Evolutionary conservation across 305 asterid species (phyloP).

Genomic region (Coffea humblotiana): DNA sequence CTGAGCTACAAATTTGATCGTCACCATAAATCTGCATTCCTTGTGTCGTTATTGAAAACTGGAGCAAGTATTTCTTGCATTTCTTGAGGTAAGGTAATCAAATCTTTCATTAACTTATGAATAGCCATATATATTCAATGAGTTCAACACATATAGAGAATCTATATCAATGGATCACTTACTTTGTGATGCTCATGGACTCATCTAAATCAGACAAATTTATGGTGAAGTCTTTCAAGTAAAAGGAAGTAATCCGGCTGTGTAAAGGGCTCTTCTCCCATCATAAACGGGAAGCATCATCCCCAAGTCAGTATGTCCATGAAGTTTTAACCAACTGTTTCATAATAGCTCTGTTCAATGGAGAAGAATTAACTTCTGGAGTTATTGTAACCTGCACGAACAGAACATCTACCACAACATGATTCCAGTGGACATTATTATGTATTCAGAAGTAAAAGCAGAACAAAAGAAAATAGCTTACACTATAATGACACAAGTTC

Average conservation of each 20-base stretch:
- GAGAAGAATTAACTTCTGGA: conserved; percentile 37
- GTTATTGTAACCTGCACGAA: conserved; percentile 32
- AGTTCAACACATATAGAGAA: background rate
- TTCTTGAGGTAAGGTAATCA: background rate
- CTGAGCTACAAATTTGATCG: conserved; percentile 32
- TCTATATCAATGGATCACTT: background rate
- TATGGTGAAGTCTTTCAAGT: conserved; percentile 31
- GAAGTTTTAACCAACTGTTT: conserved; percentile 36
- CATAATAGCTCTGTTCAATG: conserved; percentile 37
- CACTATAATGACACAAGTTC: conserved; percentile 40
- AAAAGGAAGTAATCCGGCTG: conserved; percentile 41
- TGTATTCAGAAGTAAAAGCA: background rate
- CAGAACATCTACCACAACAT: background rate
- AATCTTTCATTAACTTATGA: background rate
- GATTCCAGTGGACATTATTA: background rate
- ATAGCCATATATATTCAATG: background rate
- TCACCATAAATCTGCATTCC: conserved; percentile 27
- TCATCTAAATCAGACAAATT: conserved; percentile 29
- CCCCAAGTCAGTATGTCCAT: conserved; percentile 35
- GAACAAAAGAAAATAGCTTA: conserved; percentile 17
- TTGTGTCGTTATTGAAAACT: conserved; percentile 11
- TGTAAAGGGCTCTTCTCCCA: conserved; percentile 35
- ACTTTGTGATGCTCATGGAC: conserved; percentile 33
- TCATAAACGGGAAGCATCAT: conserved; percentile 38
- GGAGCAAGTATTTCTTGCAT: background rate